Conservation (phyloP, 2,329 filamentous ascomycete species). For the Colletotrichum karsti region DNA sequence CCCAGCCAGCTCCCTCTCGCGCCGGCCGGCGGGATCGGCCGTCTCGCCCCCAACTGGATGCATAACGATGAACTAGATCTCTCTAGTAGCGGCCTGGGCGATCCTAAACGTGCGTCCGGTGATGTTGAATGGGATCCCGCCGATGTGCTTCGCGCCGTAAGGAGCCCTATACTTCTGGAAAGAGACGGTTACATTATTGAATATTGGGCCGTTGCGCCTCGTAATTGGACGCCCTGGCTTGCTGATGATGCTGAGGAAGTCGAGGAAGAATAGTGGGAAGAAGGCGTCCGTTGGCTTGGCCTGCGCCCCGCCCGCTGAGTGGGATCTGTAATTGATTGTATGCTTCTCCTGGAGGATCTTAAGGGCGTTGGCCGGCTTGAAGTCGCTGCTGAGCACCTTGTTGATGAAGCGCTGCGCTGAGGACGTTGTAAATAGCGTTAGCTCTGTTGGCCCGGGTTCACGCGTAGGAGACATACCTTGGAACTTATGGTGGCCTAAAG, state of each 20-base stretch:
- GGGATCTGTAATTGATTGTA: neutral
- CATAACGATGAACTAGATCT: conserved; percentile 17
- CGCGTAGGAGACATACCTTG: too few relatives aligned
- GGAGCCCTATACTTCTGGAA: neutral
- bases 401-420: too few relatives aligned
- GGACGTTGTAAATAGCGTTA: too few relatives aligned
- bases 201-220: neutral
- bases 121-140: neutral
- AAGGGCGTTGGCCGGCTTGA: neutral
- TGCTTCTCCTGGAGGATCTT: neutral
- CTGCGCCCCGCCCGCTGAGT: neutral
- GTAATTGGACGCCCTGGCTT: neutral
- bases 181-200: neutral
- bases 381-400: neutral
- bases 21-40: neutral
- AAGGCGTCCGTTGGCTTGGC: neutral
- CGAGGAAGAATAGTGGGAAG: neutral
- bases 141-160: neutral
- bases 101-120: conserved; percentile 2
- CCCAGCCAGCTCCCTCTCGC: neutral
- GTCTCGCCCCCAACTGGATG: neutral
- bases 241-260: conserved; percentile 1
- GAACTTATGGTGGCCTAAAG: too few relatives aligned
- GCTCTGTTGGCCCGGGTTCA: too few relatives aligned
- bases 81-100: neutral